Percentiles rank a stretch among this genome's conserved stretches.
These are phyloP conservation scores for Inonotus hispidus DNA, from an alignment of 1,284 basidiomycete species.

Conservation along the genomic window DNA sequence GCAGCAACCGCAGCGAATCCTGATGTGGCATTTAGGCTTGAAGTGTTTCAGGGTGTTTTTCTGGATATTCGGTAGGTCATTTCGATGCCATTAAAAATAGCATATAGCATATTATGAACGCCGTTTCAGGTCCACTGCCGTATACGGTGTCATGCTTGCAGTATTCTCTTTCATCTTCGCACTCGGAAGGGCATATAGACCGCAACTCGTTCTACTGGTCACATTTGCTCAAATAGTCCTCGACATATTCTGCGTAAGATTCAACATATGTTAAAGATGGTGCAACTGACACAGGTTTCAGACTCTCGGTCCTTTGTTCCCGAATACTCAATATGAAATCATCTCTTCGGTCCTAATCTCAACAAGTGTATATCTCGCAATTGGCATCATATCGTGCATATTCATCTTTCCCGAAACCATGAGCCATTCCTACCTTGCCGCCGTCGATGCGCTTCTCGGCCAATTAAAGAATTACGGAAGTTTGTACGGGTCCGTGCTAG, in stretches of 20 bases:
- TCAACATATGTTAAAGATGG: neutral
- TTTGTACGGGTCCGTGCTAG: conserved; percentile 39
- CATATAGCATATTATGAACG: conserved; percentile 1
- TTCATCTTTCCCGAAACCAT: conserved; percentile 73
- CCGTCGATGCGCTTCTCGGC: conserved; percentile 27
- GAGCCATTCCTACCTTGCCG: conserved; percentile 43
- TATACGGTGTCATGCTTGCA: conserved; percentile 70
- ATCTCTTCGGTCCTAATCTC: conserved; percentile 55
- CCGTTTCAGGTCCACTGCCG: conserved; percentile 40
- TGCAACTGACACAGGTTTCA: conserved; percentile 20
- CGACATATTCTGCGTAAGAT: conserved; percentile 55
- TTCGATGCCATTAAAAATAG: conserved; percentile 11
- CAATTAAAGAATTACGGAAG: conserved; percentile 33
- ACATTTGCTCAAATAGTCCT: conserved; percentile 57
- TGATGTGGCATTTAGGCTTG: conserved; percentile 41
- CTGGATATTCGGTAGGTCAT: conserved; percentile 50
- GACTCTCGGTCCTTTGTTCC: conserved; percentile 57
- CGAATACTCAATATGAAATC: conserved; percentile 58
- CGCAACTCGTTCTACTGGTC: conserved; percentile 52
- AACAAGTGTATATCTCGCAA: conserved; percentile 52
- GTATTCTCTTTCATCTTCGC: conserved; percentile 59
- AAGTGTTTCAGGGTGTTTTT: conserved; percentile 62
- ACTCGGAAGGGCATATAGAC: conserved; percentile 52
- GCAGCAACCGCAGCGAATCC: conserved; percentile 42
- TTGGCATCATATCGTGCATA: conserved; percentile 49